These are phyloP conservation scores for Hortiboletus campestris DNA, from an alignment of 768 basidiomycete species.

Conservation along the genomic window DNA sequence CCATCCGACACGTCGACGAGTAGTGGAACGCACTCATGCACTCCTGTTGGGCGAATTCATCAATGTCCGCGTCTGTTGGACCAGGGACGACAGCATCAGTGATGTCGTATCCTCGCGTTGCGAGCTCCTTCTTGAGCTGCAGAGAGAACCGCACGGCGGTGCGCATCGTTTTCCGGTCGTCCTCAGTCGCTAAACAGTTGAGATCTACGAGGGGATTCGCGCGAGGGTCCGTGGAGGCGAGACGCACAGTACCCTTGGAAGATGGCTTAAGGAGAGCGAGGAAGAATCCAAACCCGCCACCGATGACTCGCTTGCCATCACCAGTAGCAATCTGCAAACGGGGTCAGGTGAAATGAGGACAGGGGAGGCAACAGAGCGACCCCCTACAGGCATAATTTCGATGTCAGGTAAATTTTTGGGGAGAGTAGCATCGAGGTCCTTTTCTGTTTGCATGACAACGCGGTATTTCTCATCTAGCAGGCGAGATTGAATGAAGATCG, in stretches of 20 bases:
- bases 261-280: slow-evolving; percentile 2
- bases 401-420: background rate
- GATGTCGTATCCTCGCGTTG: background rate
- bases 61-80: background rate
- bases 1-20: slow-evolving; percentile 34
- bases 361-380: background rate
- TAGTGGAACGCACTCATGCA: background rate
- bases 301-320: background rate
- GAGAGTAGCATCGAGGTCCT: background rate
- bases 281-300: background rate
- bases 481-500: background rate
- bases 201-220: slow-evolving; percentile 9
- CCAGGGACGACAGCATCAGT: background rate
- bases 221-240: slow-evolving; percentile 19
- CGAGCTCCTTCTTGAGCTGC: background rate
- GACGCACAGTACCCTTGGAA: slow-evolving; percentile 17
- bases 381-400: background rate
- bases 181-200: background rate
- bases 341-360: background rate
- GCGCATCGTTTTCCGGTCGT: background rate
- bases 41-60: background rate
- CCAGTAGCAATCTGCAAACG: background rate
- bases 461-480: background rate
- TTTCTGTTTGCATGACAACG: background rate
- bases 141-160: background rate